A percentile compares a stretch with the other conserved stretches of the same genome.
Evolutionary conservation across 2,329 filamentous ascomycete species (phyloP).

Genomic region (Epichloe hybrida): DNA sequence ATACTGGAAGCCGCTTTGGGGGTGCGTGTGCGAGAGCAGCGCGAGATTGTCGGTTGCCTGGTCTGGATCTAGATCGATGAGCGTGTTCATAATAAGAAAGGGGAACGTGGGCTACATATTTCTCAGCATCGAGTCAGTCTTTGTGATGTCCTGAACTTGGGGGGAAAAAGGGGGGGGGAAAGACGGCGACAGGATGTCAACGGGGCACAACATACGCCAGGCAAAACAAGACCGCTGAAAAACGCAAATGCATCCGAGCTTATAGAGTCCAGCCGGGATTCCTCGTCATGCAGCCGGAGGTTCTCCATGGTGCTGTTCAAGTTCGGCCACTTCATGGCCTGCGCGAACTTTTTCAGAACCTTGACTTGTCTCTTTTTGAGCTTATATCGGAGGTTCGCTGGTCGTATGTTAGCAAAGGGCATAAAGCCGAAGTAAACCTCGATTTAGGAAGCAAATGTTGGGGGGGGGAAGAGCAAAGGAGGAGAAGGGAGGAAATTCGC

Average conservation of each 20-base stretch:
- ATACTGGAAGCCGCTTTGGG: conserved; percentile 63
- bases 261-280: conserved; percentile 43
- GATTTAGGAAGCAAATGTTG: not conserved
- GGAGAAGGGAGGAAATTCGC: not conserved
- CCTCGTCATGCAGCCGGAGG: conserved; percentile 45
- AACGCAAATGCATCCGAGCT: conserved; percentile 65
- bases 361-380: conserved; percentile 55
- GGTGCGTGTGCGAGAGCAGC: conserved; percentile 53
- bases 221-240: conserved; percentile 60
- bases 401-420: not conserved
- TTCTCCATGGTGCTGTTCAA: conserved; percentile 49
- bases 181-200: not conserved
- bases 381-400: conserved; percentile 49
- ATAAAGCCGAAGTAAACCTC: too few species aligned
- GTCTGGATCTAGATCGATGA: conserved; percentile 63
- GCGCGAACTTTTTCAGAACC: conserved; percentile 53
- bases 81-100: conserved; percentile 65
- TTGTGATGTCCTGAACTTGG: not conserved
- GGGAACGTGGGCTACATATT: conserved; percentile 42
- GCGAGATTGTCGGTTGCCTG: conserved; percentile 50
- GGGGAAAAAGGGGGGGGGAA: too few species aligned
- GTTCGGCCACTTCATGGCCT: conserved; percentile 67
- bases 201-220: conserved; percentile 38
- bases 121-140: conserved; percentile 3
- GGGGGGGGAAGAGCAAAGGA: not conserved